Percentiles rank a stretch among this genome's conserved stretches.
phyloP scores from a whole-genome alignment of 805 yeast genomes.

The Candida loeiensis region DNA sequence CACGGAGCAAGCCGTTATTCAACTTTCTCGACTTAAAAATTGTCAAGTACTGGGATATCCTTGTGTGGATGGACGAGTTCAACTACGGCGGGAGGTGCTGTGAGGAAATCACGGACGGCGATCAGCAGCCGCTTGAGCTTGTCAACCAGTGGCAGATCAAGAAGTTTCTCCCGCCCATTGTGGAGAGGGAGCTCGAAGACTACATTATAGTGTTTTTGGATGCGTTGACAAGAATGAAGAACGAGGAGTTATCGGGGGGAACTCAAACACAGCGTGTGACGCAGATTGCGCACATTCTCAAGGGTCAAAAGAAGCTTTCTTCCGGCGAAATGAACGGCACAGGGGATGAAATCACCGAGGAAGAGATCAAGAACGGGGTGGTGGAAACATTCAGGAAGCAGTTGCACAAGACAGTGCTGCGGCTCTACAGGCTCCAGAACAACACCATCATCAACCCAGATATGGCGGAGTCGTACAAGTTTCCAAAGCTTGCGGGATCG shows the following conservation, averaged over 20 bases:
- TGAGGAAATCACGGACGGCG: constrained; percentile 41
- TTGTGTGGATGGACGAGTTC: constrained; percentile 91
- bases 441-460: constrained; percentile 69
- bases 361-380: constrained; percentile 41
- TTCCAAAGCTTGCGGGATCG: constrained; percentile 78
- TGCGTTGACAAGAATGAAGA: constrained; percentile 56
- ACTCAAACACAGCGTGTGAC: constrained; percentile 60
- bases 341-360: constrained; percentile 22
- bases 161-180: constrained; percentile 66
- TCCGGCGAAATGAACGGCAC: constrained; percentile 25
- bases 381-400: constrained; percentile 60
- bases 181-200: constrained; percentile 80
- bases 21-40: constrained; percentile 74
- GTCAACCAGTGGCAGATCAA: constrained; percentile 75
- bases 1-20: constrained; percentile 77
- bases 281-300: constrained; percentile 56
- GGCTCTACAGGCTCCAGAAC: constrained; percentile 63
- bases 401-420: constrained; percentile 60
- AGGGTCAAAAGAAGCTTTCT: constrained; percentile 38
- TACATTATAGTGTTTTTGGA: constrained; percentile 81
- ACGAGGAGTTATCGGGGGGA: constrained; percentile 34
- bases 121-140: constrained; percentile 45
- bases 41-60: constrained; percentile 82
- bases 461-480: constrained; percentile 59
- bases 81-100: constrained; percentile 78